A percentile compares a stretch with the other conserved stretches of the same genome.
phyloP scores from a whole-genome alignment of 495 filamentous ascomycete species.

The Neurospora sp. region DNA sequence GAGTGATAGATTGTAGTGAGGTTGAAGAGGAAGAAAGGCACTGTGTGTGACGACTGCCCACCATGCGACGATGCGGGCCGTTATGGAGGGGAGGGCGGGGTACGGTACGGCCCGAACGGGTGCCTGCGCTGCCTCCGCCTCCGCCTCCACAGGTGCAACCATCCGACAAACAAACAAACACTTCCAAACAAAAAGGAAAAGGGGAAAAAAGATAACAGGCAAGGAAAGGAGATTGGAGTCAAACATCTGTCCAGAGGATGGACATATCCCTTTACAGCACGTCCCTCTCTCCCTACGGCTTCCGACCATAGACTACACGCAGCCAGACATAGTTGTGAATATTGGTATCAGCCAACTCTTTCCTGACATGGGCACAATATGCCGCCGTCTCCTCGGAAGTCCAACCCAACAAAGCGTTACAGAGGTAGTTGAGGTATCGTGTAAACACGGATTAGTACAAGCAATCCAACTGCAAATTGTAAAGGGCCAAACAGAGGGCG shows the following conservation, averaged over 20 bases:
- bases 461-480: not conserved
- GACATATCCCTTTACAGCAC: not conserved
- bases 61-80: not conserved
- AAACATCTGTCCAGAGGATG: not conserved
- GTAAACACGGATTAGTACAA: not conserved
- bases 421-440: not conserved
- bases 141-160: not conserved
- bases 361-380: not conserved
- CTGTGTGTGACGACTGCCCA: not conserved
- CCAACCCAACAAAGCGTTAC: not conserved
- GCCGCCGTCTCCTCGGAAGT: not conserved
- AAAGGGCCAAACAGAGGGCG: not conserved
- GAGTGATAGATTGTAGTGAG: not conserved
- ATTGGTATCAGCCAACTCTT: not conserved
- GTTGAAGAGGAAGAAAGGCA: not conserved
- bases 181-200: not conserved
- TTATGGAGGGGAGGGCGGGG: not conserved
- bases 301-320: not conserved
- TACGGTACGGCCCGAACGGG: not conserved
- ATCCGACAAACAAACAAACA: not conserved
- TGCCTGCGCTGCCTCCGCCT: not conserved
- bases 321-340: not conserved
- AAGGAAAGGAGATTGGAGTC: not conserved
- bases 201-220: not conserved
- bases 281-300: not conserved